Base-by-base conservation (phyloP, 1,139 yeast species). In the Eremothecium gossypii region DNA sequence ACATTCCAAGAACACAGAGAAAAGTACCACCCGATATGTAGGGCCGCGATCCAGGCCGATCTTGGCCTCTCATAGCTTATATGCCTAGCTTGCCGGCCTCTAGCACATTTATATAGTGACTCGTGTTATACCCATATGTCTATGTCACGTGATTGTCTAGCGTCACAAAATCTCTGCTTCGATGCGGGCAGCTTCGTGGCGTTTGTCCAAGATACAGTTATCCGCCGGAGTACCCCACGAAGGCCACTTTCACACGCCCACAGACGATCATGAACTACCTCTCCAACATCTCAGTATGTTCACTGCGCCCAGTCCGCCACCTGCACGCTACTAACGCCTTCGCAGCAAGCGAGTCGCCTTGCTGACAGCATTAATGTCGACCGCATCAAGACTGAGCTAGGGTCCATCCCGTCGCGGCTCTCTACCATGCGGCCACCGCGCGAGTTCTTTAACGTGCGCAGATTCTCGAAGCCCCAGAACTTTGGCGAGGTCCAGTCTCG, bases 371-470 rank as follows among this genome's bases (percentile, higher is more conserved):
- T 59, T 8, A 58, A 65, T 1, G 29, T 55, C 27, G 64, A 60
- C 28, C 51, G 51, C 30, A 48, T 61, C 43, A 60, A 58, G 48
- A 49, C 48, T 31, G 63, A 59, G 42, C 38, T 54, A 26, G 49
- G 51, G 13, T 54, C 74, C 5, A 52, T 84, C 35, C 87, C 81
- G 60, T 58, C 71, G 36, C 76, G 82, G 47, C 70, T 87, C 49
- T 69, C 94, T 43, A 78, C 84, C 58, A 67, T 91, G 51, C 80
- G 83, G 61, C 84, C 96, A 34, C 87, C 94, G 36, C 94, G 85
- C 63, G 97, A 91, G 63, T 91, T 91, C 61, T 85, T 91, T 57
- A 97, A 91, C 62, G 68, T 84, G 57, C 83, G 91, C 66, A 80
- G 95, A 61, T 64, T 91, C 48, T 83, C 95, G 39, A 87, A 86